Conservation (phyloP, 768 basidiomycete genomes). For the Trametes meyenii region DNA sequence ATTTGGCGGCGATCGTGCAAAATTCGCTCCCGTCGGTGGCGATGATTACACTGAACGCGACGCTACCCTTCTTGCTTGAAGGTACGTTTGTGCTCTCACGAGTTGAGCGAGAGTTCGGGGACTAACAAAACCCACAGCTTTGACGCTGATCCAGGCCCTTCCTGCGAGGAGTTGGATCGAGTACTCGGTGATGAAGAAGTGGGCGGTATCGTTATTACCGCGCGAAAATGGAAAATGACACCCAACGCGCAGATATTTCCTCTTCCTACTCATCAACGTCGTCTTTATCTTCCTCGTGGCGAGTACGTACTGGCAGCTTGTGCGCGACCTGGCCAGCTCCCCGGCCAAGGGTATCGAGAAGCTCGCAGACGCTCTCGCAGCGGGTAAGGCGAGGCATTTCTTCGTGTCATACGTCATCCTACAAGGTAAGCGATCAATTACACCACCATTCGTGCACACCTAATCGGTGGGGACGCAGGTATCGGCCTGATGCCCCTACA, state of each 20-base stretch:
- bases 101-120: not conserved
- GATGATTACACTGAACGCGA: conserved; percentile 86
- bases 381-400: conserved; percentile 79
- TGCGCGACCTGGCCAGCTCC: conserved; percentile 89
- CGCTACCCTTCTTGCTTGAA: conserved; percentile 88
- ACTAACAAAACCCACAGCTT: conserved; percentile 37
- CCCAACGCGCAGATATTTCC: conserved; percentile 69
- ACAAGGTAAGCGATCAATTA: conserved; percentile 54
- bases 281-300: conserved; percentile 94
- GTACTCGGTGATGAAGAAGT: conserved; percentile 92
- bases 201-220: conserved; percentile 27
- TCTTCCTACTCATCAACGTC: conserved; percentile 90
- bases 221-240: not conserved
- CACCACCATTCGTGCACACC: not conserved
- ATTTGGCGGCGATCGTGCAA: conserved; percentile 86
- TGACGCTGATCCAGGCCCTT: conserved; percentile 91
- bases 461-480: conserved; percentile 44
- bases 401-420: conserved; percentile 84
- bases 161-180: conserved; percentile 92
- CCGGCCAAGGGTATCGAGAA: conserved; percentile 95
- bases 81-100: conserved; percentile 46
- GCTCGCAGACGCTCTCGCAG: conserved; percentile 80
- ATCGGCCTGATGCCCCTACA: conserved; percentile 96
- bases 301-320: conserved; percentile 88
- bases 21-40: conserved; percentile 92